A percentile compares a stretch with the other conserved stretches of the same genome.
Evolutionary conservation across 2,329 filamentous ascomycete species (phyloP).

Genomic region (Diaporthe ampelina): DNA sequence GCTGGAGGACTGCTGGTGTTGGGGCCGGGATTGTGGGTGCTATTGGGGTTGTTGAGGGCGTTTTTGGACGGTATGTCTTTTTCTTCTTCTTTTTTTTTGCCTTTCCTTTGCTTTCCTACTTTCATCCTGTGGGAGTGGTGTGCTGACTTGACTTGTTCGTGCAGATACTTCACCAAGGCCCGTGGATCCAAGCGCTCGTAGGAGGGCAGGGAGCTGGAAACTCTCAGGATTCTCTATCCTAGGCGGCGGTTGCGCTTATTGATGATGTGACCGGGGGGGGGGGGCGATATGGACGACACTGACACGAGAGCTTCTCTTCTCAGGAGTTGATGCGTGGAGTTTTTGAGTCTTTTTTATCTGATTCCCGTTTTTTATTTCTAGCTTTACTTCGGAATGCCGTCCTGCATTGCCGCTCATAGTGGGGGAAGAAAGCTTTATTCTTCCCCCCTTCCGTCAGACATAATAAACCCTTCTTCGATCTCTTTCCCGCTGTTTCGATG

Average conservation of each 20-base stretch:
- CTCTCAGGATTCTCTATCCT: background rate
- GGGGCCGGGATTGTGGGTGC: slow-evolving; percentile 65
- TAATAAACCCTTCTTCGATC: no score
- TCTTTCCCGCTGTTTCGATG: background rate
- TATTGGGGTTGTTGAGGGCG: slow-evolving; percentile 64
- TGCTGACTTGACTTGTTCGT: slow-evolving; percentile 28
- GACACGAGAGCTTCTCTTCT: background rate
- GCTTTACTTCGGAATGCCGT: background rate
- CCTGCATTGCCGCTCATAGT: slow-evolving; percentile 8
- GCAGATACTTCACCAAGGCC: slow-evolving; percentile 54
- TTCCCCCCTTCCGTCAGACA: background rate
- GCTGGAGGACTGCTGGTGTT: slow-evolving; percentile 64
- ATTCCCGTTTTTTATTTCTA: background rate
- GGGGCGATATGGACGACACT: background rate
- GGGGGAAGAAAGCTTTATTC: background rate
- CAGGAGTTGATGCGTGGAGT: slow-evolving; percentile 9
- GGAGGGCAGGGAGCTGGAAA: no score
- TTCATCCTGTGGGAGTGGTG: background rate
- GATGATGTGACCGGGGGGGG: no score
- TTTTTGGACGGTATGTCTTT: slow-evolving; percentile 62
- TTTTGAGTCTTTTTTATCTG: background rate
- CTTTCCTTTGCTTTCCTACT: background rate
- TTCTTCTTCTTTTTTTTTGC: slow-evolving; percentile 36
- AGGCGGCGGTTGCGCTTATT: background rate
- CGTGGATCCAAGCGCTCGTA: slow-evolving; percentile 48